Conservation (phyloP, 1,284 basidiomycete species). For the Vanrija sp. region DNA sequence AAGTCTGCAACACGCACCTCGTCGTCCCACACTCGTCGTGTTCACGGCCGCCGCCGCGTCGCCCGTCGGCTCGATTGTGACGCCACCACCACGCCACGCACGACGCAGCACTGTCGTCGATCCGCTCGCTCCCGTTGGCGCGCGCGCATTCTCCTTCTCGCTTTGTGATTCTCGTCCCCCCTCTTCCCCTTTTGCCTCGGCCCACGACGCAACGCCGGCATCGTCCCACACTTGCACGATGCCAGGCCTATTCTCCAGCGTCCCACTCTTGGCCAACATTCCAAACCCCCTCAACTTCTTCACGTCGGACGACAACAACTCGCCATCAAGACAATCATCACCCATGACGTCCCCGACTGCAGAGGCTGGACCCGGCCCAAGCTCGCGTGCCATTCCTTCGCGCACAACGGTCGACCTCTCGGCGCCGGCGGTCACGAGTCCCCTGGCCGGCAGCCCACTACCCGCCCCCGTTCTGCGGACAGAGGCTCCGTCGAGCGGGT, state of each 20-base stretch:
- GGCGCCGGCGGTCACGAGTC: slow-evolving; percentile 1
- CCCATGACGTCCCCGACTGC: slow-evolving; percentile 5
- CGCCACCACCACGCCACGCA: too few species aligned
- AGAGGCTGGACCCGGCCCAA: slow-evolving; percentile 27
- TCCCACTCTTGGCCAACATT: slow-evolving; percentile 23
- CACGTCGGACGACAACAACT: slow-evolving; percentile 10
- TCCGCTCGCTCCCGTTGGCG: too few species aligned
- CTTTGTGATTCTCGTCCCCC: background rate
- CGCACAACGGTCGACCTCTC: background rate
- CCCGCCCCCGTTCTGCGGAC: slow-evolving; percentile 12
- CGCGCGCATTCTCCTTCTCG: background rate
- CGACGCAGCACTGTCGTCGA: too few species aligned
- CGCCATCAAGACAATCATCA: background rate
- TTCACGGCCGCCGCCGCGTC: too few species aligned
- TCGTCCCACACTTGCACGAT: slow-evolving; percentile 11
- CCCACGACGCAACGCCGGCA: background rate
- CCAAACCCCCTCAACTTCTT: slow-evolving; percentile 35
- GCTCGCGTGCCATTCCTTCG: slow-evolving; percentile 10
- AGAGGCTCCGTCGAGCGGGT: slow-evolving; percentile 1
- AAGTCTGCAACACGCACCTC: too few species aligned
- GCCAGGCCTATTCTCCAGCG: slow-evolving; percentile 30
- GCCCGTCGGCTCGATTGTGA: too few species aligned
- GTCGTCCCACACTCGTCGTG: too few species aligned
- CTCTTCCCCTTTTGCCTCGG: background rate
- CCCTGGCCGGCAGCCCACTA: background rate